phyloP scores from a whole-genome alignment of 805 yeast species.

The Cyberlindnera xylosilytica region DNA sequence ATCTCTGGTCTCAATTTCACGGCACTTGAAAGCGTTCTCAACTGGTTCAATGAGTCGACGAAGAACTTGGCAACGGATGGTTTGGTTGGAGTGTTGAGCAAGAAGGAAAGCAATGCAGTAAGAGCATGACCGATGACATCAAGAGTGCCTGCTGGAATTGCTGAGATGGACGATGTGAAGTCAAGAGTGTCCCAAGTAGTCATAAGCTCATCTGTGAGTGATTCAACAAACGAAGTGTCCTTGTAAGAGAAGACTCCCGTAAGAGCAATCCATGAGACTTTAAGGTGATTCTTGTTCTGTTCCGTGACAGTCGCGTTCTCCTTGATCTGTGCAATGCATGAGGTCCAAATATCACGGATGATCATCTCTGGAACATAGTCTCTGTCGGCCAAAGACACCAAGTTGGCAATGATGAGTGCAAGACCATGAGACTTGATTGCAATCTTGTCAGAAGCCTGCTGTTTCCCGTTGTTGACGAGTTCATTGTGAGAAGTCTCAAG shows the following conservation, averaged over 20 bases:
- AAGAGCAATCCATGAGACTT: conserved; percentile 59
- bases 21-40: conserved; percentile 13
- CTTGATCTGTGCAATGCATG: conserved; percentile 36
- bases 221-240: conserved; percentile 49
- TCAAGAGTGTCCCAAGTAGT: conserved; percentile 58
- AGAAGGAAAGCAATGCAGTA: conserved; percentile 52
- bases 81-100: conserved; percentile 39
- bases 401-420: conserved; percentile 36
- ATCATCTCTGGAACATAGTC: conserved; percentile 44
- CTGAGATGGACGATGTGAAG: conserved; percentile 4
- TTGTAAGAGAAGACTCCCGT: conserved; percentile 59
- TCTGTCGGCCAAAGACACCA: conserved; percentile 33
- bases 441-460: conserved; percentile 22
- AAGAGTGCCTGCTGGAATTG: conserved; percentile 30
- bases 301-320: conserved; percentile 33
- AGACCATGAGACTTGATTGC: conserved; percentile 37
- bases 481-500: conserved; percentile 33
- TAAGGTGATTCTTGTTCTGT: conserved; percentile 33
- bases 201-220: conserved; percentile 57
- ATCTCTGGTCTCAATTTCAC: conserved; percentile 9
- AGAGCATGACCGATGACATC: conserved; percentile 59
- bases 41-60: conserved; percentile 30
- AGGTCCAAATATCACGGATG: conserved; percentile 41
- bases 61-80: conserved; percentile 47
- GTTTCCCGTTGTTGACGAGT: conserved; percentile 33